phyloP scores from a whole-genome alignment of 192 early-diverging fungal species.

The Mortierella antarctica region DNA sequence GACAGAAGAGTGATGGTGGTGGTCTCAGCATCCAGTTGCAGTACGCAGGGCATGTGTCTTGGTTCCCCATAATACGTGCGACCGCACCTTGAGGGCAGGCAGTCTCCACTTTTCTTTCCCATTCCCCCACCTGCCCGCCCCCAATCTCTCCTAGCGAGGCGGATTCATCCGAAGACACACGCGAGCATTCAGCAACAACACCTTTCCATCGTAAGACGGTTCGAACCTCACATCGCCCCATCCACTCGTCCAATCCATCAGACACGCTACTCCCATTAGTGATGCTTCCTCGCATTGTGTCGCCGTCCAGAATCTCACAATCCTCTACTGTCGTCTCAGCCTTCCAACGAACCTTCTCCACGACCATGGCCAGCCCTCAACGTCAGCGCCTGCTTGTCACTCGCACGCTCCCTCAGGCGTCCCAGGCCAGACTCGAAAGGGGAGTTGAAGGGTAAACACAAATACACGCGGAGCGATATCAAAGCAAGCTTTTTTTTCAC shows the following conservation, averaged over 20 bases:
- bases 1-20: no score
- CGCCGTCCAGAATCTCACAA: slow-evolving; percentile 3
- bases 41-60: no score
- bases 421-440: slow-evolving; percentile 60
- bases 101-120: neutral
- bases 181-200: no score
- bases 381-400: slow-evolving; percentile 59
- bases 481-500: no score
- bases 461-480: no score
- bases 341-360: slow-evolving; percentile 21
- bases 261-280: neutral
- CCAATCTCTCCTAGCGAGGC: no score
- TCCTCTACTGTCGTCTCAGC: slow-evolving; percentile 8
- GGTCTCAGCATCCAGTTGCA: no score
- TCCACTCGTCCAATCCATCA: neutral
- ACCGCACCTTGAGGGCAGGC: no score
- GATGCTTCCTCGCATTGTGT: slow-evolving; percentile 7
- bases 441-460: slow-evolving; percentile 32
- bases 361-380: slow-evolving; percentile 14
- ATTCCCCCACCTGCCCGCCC: neutral
- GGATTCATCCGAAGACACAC: no score
- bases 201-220: no score
- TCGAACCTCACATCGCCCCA: neutral
- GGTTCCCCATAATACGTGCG: no score
- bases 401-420: slow-evolving; percentile 55